These are phyloP conservation scores for Globisporangium okanoganense DNA, from an alignment of 352 stramenopile species.

Conservation along the genomic window DNA sequence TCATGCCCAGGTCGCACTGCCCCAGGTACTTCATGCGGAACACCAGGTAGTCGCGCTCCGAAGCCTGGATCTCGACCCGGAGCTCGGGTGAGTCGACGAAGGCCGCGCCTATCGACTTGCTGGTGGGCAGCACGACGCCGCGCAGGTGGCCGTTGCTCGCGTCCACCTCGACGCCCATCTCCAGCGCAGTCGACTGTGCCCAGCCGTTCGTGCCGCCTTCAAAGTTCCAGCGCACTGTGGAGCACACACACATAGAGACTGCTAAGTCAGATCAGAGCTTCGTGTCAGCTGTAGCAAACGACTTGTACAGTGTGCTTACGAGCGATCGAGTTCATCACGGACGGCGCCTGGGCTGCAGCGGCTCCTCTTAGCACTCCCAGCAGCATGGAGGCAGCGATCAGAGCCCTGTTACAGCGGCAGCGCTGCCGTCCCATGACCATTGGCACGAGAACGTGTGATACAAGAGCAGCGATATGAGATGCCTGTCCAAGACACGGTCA, in stretches of 20 bases:
- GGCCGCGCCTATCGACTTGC: conserved; percentile 20
- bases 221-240: conserved; percentile 57
- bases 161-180: conserved; percentile 66
- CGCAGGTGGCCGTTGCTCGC: conserved; percentile 37
- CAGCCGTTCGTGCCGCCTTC: conserved; percentile 54
- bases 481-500: too few species aligned
- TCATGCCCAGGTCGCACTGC: conserved; percentile 48
- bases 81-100: conserved; percentile 66
- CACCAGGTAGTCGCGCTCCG: conserved; percentile 48
- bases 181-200: conserved; percentile 52
- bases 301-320: conserved; percentile 18
- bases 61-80: conserved; percentile 39
- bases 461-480: not conserved
- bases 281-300: too few species aligned
- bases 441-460: too few species aligned
- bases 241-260: not conserved
- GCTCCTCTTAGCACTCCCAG: not conserved
- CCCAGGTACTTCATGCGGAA: conserved; percentile 62
- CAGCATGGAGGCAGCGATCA: not conserved
- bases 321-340: conserved; percentile 38
- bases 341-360: not conserved
- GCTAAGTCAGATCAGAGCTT: not conserved
- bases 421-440: not conserved
- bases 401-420: not conserved
- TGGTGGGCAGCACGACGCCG: conserved; percentile 38